Percentiles rank a stretch among this genome's conserved stretches.
Evolutionary conservation across 2,329 filamentous ascomycete species (phyloP).

Genomic region (Curvularia eragrostidis): DNA sequence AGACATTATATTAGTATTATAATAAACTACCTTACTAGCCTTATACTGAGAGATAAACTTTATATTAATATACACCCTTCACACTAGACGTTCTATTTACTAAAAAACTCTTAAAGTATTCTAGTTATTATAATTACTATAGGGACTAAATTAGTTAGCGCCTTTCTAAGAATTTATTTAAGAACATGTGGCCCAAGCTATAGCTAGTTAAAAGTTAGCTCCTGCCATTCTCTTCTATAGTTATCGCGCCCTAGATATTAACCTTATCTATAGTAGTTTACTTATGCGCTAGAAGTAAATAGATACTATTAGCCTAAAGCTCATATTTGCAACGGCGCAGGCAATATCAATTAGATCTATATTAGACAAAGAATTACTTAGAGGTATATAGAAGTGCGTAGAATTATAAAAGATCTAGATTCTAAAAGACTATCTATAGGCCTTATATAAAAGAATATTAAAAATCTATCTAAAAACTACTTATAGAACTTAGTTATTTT

Average conservation of each 20-base stretch:
- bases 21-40: constrained; percentile 51
- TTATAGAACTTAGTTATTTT: too few relatives aligned
- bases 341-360: too few relatives aligned
- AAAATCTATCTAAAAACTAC: too few relatives aligned
- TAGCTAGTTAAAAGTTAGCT: constrained; percentile 61
- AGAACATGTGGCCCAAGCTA: constrained; percentile 51
- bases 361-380: too few relatives aligned
- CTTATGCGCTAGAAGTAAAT: constrained; percentile 64
- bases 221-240: constrained; percentile 71
- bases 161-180: constrained; percentile 54
- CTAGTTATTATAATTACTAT: constrained; percentile 52
- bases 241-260: constrained; percentile 62
- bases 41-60: constrained; percentile 51
- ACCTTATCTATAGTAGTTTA: constrained; percentile 67
- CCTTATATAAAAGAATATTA: too few relatives aligned
- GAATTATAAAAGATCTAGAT: too few relatives aligned
- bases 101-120: constrained; percentile 49
- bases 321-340: too few relatives aligned
- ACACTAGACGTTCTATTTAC: constrained; percentile 54
- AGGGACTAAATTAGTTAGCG: constrained; percentile 52
- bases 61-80: constrained; percentile 52
- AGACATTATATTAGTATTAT: constrained; percentile 55
- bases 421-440: too few relatives aligned
- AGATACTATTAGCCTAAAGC: constrained; percentile 67
- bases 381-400: too few relatives aligned